These are phyloP conservation scores for Poronia punctata DNA, from an alignment of 495 filamentous ascomycete genomes.

Conservation along the genomic window DNA sequence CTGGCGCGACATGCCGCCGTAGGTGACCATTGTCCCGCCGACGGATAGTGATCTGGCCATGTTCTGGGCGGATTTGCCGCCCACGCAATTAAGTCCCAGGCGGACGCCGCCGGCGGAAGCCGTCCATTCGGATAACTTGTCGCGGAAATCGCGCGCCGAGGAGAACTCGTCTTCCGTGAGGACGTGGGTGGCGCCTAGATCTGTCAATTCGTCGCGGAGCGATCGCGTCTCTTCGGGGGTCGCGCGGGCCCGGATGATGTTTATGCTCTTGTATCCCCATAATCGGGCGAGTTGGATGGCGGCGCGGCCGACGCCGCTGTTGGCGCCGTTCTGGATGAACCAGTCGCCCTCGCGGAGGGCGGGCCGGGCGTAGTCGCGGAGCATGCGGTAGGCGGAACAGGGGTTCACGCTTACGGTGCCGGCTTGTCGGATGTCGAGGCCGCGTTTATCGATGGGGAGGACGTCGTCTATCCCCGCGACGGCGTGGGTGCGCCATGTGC, in stretches of 20 bases:
- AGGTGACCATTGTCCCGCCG: conserved; percentile 76
- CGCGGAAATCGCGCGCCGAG: conserved; percentile 50
- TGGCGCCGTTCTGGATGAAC: conserved; percentile 96
- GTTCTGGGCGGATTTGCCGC: conserved; percentile 71
- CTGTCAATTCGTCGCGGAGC: conserved; percentile 62
- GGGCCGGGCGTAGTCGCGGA: conserved; percentile 63
- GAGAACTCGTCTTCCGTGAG: conserved; percentile 69
- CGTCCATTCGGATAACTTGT: conserved; percentile 57
- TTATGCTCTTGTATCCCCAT: conserved; percentile 85
- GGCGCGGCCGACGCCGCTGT: conserved; percentile 81
- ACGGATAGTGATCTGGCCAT: conserved; percentile 61
- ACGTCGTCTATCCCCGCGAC: conserved; percentile 53
- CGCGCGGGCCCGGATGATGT: conserved; percentile 67
- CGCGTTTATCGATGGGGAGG: conserved; percentile 59
- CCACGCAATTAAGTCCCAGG: conserved; percentile 88
- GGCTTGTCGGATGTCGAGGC: conserved; percentile 64
- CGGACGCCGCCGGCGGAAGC: conserved; percentile 60
- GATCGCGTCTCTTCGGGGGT: conserved; percentile 53
- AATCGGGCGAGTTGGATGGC: conserved; percentile 75
- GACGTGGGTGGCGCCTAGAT: conserved; percentile 71
- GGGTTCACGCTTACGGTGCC: conserved; percentile 88
- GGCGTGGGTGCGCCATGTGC: conserved; percentile 90
- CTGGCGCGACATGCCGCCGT: conserved; percentile 89
- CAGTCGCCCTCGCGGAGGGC: conserved; percentile 59
- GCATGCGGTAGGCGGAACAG: conserved; percentile 86